Conservation (phyloP, 2,329 filamentous ascomycete species). For the Chalaropsis ovoidea region DNA sequence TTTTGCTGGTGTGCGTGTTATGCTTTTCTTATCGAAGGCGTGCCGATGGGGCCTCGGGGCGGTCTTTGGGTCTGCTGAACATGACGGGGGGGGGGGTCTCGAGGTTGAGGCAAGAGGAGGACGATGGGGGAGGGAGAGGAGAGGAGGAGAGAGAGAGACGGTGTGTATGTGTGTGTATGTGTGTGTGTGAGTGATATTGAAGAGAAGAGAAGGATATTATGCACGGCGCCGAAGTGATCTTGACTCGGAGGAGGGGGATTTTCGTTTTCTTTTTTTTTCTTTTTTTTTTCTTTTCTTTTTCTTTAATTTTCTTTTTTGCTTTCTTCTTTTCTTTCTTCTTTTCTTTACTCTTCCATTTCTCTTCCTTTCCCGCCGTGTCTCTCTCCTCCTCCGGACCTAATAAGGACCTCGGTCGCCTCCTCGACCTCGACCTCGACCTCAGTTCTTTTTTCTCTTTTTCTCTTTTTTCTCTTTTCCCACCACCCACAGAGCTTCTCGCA, state of each 20-base stretch:
- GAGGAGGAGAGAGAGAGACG: neutral
- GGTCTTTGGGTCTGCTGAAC: constrained; percentile 1
- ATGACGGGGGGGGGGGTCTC: too few species aligned
- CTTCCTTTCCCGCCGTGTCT: neutral
- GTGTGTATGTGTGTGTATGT: too few species aligned
- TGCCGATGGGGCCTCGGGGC: neutral
- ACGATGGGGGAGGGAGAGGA: neutral
- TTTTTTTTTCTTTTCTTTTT: neutral
- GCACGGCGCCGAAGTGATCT: neutral
- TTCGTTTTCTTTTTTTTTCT: neutral
- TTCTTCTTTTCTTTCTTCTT: neutral
- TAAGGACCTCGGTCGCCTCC: too few species aligned
- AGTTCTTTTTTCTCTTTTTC: neutral
- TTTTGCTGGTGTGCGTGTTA: neutral
- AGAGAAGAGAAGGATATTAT: too few species aligned
- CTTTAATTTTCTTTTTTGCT: neutral
- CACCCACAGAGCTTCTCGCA: constrained; percentile 19
- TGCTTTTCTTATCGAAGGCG: constrained; percentile 1
- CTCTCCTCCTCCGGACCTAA: neutral
- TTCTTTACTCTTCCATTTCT: neutral
- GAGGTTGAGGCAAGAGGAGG: neutral
- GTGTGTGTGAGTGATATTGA: too few species aligned
- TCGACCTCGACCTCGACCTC: neutral
- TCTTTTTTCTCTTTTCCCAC: neutral
- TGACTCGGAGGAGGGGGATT: neutral